Conservation (phyloP, 1,284 basidiomycete species). For the Irpex rosettiformis region DNA sequence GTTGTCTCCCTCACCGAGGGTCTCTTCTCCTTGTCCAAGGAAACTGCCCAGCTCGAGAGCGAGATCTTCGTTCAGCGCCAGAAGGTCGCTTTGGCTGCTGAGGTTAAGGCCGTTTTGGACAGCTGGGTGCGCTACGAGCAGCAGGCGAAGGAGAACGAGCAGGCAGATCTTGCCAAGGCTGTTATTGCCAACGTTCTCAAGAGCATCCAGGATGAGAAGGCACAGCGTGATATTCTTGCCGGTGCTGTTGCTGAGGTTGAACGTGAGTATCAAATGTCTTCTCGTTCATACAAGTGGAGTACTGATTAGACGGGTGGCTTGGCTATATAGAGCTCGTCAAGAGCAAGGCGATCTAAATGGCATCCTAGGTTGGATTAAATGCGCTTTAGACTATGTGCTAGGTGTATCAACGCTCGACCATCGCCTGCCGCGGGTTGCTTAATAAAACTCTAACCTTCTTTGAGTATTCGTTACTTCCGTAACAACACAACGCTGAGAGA, state of each 20-base stretch:
- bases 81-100: conserved; percentile 82
- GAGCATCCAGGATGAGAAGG: conserved; percentile 85
- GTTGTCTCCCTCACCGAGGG: conserved; percentile 88
- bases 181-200: conserved; percentile 88
- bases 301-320: conserved; percentile 16
- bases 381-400: background rate
- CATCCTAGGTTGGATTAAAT: background rate
- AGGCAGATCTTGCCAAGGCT: conserved; percentile 83
- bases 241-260: conserved; percentile 90
- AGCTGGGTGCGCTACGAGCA: conserved; percentile 98
- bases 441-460: conserved; percentile 3
- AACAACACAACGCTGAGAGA: background rate
- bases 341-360: conserved; percentile 23
- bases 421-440: background rate
- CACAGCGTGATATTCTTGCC: conserved; percentile 87
- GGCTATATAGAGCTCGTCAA: conserved; percentile 60
- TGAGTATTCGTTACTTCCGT: background rate
- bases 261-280: conserved; percentile 42
- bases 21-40: conserved; percentile 94
- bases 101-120: conserved; percentile 95
- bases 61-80: conserved; percentile 91
- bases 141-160: conserved; percentile 94
- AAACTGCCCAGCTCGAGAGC: conserved; percentile 90
- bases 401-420: background rate
- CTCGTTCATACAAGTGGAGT: background rate